phyloP scores from a whole-genome alignment of 805 yeast genomes.

The Ogataea minuta region DNA sequence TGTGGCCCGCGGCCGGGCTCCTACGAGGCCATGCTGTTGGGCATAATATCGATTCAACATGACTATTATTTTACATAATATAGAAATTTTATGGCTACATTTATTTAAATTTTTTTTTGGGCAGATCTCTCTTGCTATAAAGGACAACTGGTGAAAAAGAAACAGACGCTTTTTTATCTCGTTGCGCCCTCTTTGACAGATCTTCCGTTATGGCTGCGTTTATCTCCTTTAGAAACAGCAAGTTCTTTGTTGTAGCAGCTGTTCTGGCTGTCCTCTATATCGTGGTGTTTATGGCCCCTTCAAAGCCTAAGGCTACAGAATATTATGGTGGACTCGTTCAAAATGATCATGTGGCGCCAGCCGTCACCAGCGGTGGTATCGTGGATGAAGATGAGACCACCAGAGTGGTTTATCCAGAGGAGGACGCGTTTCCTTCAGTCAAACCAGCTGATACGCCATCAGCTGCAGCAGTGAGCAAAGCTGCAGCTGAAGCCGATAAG shows the following conservation, averaged over 20 bases:
- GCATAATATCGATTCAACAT: constrained; percentile 59
- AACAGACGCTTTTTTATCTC: neutral
- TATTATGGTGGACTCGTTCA: constrained; percentile 8
- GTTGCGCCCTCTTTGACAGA: neutral
- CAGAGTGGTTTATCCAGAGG: too few species aligned
- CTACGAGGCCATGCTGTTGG: constrained; percentile 46
- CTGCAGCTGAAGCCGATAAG: neutral
- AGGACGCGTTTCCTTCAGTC: neutral
- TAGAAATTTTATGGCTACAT: too few species aligned
- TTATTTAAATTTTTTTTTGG: constrained; percentile 36
- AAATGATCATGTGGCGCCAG: too few species aligned
- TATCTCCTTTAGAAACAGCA: constrained; percentile 46
- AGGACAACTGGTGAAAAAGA: constrained; percentile 6
- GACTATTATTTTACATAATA: constrained; percentile 70
- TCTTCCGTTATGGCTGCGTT: constrained; percentile 19
- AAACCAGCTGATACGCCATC: constrained; percentile 1
- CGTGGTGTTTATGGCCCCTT: constrained; percentile 43
- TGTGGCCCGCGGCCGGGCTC: constrained; percentile 59
- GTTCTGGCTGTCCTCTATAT: constrained; percentile 46
- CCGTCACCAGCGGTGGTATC: constrained; percentile 9
- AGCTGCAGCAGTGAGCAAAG: neutral
- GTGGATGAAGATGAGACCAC: too few species aligned
- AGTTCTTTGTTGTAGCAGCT: constrained; percentile 48
- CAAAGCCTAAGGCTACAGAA: constrained; percentile 15
- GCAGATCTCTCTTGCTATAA: neutral